phyloP scores from a whole-genome alignment of 164 flowering plant species.

The Chimonanthus salicifolius region DNA sequence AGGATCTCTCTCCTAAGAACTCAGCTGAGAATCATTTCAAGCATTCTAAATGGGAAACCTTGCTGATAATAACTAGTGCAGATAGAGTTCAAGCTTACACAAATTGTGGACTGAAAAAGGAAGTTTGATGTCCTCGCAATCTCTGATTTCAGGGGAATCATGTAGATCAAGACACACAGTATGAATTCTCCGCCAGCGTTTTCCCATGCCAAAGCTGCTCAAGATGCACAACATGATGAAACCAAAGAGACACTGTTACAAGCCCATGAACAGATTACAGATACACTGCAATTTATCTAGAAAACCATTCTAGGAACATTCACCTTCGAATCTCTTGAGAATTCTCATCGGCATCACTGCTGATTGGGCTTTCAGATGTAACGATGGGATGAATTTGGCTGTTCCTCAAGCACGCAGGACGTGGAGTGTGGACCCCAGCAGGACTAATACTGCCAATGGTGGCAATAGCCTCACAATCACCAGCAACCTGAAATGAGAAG shows the following conservation, averaged over 20 bases:
- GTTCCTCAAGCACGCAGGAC: constrained; percentile 9
- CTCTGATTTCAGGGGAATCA: constrained; percentile 35
- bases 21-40: not conserved
- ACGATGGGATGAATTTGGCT: constrained; percentile 17
- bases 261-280: too few species aligned
- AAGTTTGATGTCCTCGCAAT: constrained; percentile 18
- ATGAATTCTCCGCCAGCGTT: constrained; percentile 54
- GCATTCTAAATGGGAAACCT: not conserved
- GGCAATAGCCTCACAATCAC: constrained; percentile 14
- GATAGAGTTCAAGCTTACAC: constrained; percentile 29
- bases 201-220: constrained; percentile 34
- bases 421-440: constrained; percentile 24
- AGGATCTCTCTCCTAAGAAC: not conserved
- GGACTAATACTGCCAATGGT: not conserved
- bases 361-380: constrained; percentile 22
- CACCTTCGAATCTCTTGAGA: constrained; percentile 37
- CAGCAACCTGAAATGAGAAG: constrained; percentile 13
- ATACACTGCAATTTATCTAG: not conserved
- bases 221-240: not conserved
- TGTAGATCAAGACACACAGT: constrained; percentile 46
- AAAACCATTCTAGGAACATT: not conserved
- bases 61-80: not conserved
- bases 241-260: too few species aligned
- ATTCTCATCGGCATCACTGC: constrained; percentile 16
- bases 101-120: constrained; percentile 14